Percentiles rank a stretch among this genome's conserved stretches.
phyloP scores from a whole-genome alignment of 495 filamentous ascomycete genomes.

The Aspergillus funiculosus region DNA sequence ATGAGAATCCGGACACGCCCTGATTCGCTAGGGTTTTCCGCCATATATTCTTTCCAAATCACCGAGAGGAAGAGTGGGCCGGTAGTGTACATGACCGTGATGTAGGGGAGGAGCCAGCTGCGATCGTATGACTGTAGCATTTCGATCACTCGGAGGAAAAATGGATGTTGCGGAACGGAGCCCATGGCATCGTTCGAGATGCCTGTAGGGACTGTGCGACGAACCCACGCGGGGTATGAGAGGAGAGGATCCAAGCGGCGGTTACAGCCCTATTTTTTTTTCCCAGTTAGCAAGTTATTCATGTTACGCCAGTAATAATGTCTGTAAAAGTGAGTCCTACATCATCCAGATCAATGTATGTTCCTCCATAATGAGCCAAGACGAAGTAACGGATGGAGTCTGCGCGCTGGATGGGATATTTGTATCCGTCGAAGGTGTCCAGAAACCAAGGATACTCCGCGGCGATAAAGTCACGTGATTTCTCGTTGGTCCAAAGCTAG shows the following conservation, averaged over 20 bases:
- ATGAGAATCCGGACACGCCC: slow-evolving; percentile 52
- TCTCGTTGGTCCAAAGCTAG: slow-evolving; percentile 82
- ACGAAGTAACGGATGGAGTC: slow-evolving; percentile 87
- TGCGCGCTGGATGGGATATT: slow-evolving; percentile 76
- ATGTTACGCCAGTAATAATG: background rate
- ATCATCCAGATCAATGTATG: slow-evolving; percentile 88
- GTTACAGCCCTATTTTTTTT: slow-evolving; percentile 63
- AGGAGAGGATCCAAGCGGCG: slow-evolving; percentile 75
- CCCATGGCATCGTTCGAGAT: slow-evolving; percentile 91
- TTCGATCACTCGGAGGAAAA: slow-evolving; percentile 71
- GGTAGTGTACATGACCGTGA: slow-evolving; percentile 83
- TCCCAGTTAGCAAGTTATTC: background rate
- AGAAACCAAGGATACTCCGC: slow-evolving; percentile 83
- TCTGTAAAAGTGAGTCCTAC: slow-evolving; percentile 42
- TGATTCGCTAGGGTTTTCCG: slow-evolving; percentile 31
- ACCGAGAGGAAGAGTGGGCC: slow-evolving; percentile 80
- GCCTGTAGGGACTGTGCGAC: slow-evolving; percentile 73
- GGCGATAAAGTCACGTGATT: slow-evolving; percentile 69
- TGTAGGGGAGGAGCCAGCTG: slow-evolving; percentile 75
- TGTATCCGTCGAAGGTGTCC: slow-evolving; percentile 74
- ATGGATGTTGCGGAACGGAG: slow-evolving; percentile 71
- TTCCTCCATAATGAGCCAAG: slow-evolving; percentile 74
- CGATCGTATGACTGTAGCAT: slow-evolving; percentile 63
- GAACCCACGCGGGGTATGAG: slow-evolving; percentile 75
- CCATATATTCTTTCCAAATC: slow-evolving; percentile 76